Evolutionary conservation across 108 stramenopile genomes (phyloP).

Genomic region (Asterionellopsis glacialis): DNA sequence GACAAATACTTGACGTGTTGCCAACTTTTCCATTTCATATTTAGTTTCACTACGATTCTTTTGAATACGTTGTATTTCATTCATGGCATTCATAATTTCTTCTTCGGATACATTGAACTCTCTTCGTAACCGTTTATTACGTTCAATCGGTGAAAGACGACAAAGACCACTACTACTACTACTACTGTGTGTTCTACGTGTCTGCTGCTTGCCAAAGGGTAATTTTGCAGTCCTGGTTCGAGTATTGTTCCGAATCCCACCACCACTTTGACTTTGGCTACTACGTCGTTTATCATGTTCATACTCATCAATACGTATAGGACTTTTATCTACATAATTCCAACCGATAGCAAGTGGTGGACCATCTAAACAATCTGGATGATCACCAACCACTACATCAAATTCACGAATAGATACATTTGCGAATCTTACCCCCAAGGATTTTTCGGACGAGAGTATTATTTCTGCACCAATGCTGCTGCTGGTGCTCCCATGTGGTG

Average conservation of each 20-base stretch:
- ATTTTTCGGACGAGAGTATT: no score
- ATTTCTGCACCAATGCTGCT: no score
- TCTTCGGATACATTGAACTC: constrained; percentile 31
- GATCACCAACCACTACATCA: constrained; percentile 48
- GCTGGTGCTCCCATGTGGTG: no score
- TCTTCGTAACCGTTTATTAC: constrained; percentile 39
- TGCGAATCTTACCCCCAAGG: neutral
- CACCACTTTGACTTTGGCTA: no score
- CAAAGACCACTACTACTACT: neutral
- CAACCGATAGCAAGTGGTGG: constrained; percentile 53
- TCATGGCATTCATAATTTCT: constrained; percentile 30
- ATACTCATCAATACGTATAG: constrained; percentile 36
- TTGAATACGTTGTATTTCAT: constrained; percentile 29
- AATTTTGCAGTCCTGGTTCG: constrained; percentile 5
- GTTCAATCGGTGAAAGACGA: constrained; percentile 22
- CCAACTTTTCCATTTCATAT: no score
- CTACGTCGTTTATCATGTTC: constrained; percentile 25
- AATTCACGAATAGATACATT: constrained; percentile 40
- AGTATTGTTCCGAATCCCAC: constrained; percentile 21
- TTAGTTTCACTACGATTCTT: constrained; percentile 14
- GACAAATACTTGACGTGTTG: no score
- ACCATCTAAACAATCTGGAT: constrained; percentile 47
- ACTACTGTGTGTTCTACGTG: no score
- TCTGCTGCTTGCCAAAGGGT: no score
- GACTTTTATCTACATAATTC: constrained; percentile 35